Percentiles rank a stretch among this genome's conserved stretches.
These are phyloP conservation scores for Xerocomellus chrysenteron DNA, from an alignment of 768 basidiomycete species.

Conservation along the genomic window DNA sequence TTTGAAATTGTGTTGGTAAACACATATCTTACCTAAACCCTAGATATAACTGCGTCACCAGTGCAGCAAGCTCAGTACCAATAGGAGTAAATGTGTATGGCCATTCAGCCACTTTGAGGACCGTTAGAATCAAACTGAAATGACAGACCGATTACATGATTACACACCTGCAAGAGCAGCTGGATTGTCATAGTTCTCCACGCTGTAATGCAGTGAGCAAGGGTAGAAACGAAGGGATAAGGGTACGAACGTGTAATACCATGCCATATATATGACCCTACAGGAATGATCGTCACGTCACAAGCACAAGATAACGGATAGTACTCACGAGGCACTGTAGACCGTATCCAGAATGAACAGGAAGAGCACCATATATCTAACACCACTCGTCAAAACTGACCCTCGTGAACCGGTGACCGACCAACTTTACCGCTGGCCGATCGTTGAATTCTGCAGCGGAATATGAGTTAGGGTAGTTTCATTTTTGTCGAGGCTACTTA, in stretches of 20 bases:
- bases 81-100: slow-evolving; percentile 51
- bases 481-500: too few relatives aligned
- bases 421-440: too few relatives aligned
- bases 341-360: slow-evolving; percentile 21
- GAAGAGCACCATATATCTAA: slow-evolving; percentile 19
- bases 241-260: slow-evolving; percentile 13
- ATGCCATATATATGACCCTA: slow-evolving; percentile 17
- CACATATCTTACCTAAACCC: slow-evolving; percentile 38
- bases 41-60: slow-evolving; percentile 52
- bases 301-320: not conserved
- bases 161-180: slow-evolving; percentile 9
- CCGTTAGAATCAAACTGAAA: not conserved
- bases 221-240: too few relatives aligned
- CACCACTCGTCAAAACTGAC: not conserved
- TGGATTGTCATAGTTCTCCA: slow-evolving; percentile 14
- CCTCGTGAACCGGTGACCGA: too few relatives aligned
- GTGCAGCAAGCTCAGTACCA: slow-evolving; percentile 45
- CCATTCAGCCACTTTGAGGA: slow-evolving; percentile 27
- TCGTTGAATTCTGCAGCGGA: too few relatives aligned
- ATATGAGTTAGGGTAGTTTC: too few relatives aligned
- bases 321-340: slow-evolving; percentile 18
- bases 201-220: not conserved
- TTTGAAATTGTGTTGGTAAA: too few relatives aligned
- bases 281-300: not conserved
- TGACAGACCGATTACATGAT: not conserved